phyloP scores from a whole-genome alignment of 2,329 filamentous ascomycete genomes.

The Colletotrichum endophyticum region DNA sequence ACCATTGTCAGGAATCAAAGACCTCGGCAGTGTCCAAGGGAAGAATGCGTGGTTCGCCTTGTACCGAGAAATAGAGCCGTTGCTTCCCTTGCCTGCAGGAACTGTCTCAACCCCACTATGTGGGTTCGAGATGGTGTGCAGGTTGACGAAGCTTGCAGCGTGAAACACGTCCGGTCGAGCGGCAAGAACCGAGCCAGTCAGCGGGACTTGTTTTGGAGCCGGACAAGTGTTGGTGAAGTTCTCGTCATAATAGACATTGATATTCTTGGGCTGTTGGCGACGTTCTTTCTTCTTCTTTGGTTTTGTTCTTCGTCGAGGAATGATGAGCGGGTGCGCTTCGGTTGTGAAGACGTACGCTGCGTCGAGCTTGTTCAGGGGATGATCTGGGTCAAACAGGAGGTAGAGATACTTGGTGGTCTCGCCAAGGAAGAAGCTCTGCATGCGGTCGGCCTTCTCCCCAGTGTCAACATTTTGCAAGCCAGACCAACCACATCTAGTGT shows the following conservation, averaged over 20 bases:
- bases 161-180: constrained; percentile 85
- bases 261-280: constrained; percentile 18
- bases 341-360: constrained; percentile 92
- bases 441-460: constrained; percentile 88
- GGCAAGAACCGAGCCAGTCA: constrained; percentile 81
- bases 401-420: constrained; percentile 98
- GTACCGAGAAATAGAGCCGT: constrained; percentile 32
- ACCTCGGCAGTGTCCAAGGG: constrained; percentile 87
- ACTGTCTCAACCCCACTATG: constrained; percentile 50
- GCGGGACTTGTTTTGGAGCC: constrained; percentile 59
- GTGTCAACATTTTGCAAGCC: constrained; percentile 82
- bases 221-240: constrained; percentile 70
- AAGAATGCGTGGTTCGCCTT: constrained; percentile 84
- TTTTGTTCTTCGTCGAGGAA: constrained; percentile 59
- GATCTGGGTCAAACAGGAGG: constrained; percentile 82
- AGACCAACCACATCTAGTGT: constrained; percentile 91
- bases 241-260: constrained; percentile 44
- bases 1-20: constrained; percentile 77
- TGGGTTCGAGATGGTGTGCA: constrained; percentile 76
- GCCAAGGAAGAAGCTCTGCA: constrained; percentile 98
- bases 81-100: constrained; percentile 46
- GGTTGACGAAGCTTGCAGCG: constrained; percentile 81
- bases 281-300: constrained; percentile 20
- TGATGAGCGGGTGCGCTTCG: constrained; percentile 90
- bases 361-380: constrained; percentile 88